Conservation (phyloP, 352 stramenopile genomes). For the Peronospora farinosa region DNA sequence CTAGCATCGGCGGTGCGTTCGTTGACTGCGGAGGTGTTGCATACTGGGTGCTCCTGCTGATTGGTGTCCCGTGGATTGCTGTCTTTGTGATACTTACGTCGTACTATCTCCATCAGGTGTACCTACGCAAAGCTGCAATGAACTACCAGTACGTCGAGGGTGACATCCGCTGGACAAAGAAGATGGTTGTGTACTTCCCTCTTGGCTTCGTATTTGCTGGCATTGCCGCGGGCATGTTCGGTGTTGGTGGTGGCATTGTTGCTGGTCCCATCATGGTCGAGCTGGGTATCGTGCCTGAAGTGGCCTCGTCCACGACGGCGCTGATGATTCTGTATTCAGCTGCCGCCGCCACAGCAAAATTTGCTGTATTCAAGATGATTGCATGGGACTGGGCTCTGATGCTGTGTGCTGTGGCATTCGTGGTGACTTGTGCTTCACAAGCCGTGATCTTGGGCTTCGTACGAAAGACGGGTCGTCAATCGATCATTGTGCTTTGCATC, state of each 20-base stretch:
- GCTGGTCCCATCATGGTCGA: conserved; percentile 31
- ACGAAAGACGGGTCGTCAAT: conserved; percentile 41
- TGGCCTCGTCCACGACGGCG: conserved; percentile 33
- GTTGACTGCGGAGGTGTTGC: conserved; percentile 34
- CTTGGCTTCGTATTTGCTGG: conserved; percentile 34
- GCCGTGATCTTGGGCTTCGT: conserved; percentile 50
- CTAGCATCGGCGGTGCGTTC: conserved; percentile 25
- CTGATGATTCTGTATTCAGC: conserved; percentile 54
- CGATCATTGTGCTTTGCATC: conserved; percentile 62
- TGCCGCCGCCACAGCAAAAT: conserved; percentile 47
- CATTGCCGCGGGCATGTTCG: conserved; percentile 47
- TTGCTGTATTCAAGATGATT: conserved; percentile 49
- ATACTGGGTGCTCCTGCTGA: conserved; percentile 50
- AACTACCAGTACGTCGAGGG: conserved; percentile 36
- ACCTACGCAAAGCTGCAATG: conserved; percentile 36
- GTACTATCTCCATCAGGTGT: conserved; percentile 27
- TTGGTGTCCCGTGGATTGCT: conserved; percentile 50
- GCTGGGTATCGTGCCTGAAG: conserved; percentile 33
- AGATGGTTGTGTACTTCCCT: conserved; percentile 42
- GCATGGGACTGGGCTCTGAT: conserved; percentile 44
- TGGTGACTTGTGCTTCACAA: conserved; percentile 42
- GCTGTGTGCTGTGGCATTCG: conserved; percentile 37
- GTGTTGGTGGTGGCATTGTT: conserved; percentile 42
- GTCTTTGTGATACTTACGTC: conserved; percentile 31
- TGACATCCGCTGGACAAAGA: conserved; percentile 42